These are phyloP conservation scores for Lactarius evosmus DNA, from an alignment of 768 basidiomycete genomes.

Conservation along the genomic window DNA sequence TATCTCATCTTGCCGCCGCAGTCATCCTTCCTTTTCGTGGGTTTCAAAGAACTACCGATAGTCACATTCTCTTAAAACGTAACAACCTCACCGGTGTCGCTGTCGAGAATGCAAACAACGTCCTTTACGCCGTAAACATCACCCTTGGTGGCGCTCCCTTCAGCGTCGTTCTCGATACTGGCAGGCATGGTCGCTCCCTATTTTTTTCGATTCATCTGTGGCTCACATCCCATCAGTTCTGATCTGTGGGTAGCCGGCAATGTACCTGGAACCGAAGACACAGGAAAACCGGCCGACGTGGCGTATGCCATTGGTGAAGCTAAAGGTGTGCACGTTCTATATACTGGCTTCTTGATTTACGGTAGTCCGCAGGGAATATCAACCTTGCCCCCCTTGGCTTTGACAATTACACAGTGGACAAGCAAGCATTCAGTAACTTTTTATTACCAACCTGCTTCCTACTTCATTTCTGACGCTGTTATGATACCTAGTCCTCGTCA, in stretches of 20 bases:
- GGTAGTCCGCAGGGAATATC: constrained; percentile 45
- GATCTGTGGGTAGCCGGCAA: constrained; percentile 67
- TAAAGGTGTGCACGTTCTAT: constrained; percentile 42
- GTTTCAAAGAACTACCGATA: not conserved
- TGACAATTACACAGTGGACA: constrained; percentile 52
- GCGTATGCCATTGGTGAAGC: constrained; percentile 70
- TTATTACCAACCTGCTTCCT: not conserved
- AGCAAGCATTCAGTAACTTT: constrained; percentile 65
- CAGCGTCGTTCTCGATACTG: constrained; percentile 70
- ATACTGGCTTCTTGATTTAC: not conserved
- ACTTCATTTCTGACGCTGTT: not conserved
- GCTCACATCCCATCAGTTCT: constrained; percentile 44
- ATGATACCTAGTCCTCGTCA: constrained; percentile 51
- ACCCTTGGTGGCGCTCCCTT: constrained; percentile 58
- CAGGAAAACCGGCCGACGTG: constrained; percentile 54
- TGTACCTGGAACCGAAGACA: constrained; percentile 50
- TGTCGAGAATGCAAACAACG: constrained; percentile 64
- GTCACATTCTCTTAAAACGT: constrained; percentile 5
- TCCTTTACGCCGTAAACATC: constrained; percentile 69
- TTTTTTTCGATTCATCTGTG: constrained; percentile 2
- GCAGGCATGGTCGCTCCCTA: constrained; percentile 49
- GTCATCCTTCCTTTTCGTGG: constrained; percentile 18
- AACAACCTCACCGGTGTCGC: constrained; percentile 35
- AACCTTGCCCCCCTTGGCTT: constrained; percentile 51
- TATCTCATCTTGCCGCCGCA: constrained; percentile 16